Conservation (phyloP, 305 asterid species). For the Stenogyne calaminthoides region DNA sequence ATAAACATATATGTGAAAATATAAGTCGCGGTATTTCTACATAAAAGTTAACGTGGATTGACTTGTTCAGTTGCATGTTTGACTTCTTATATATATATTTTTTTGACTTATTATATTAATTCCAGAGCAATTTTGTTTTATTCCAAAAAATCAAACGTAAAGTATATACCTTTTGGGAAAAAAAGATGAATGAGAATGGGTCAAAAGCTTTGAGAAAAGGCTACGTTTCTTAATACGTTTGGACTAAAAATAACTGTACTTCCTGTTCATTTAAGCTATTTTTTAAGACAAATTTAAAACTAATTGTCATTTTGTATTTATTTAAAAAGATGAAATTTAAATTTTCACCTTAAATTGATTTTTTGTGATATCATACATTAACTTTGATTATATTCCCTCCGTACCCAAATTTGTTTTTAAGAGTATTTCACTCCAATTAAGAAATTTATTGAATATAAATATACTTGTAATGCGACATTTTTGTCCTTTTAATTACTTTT, state of each 20-base stretch:
- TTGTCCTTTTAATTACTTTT: too few relatives aligned
- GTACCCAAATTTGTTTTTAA: too few relatives aligned
- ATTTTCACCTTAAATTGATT: not conserved
- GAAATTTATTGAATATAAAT: too few relatives aligned
- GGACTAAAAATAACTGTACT: not conserved
- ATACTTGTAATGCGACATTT: too few relatives aligned
- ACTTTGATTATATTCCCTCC: too few relatives aligned
- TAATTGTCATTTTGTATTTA: not conserved
- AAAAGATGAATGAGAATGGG: not conserved
- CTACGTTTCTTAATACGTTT: not conserved
- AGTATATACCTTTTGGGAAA: constrained; percentile 9
- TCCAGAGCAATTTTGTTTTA: not conserved
- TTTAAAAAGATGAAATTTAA: not conserved
- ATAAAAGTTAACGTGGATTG: not conserved
- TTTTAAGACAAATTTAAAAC: not conserved
- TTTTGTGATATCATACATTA: too few relatives aligned
- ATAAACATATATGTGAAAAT: not conserved
- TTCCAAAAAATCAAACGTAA: not conserved
- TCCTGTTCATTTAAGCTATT: not conserved
- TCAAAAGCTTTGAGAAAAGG: not conserved
- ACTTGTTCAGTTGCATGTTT: not conserved
- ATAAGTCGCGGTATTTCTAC: not conserved
- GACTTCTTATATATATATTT: not conserved
- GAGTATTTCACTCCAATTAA: too few relatives aligned
- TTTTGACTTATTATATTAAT: too few relatives aligned